phyloP scores from a whole-genome alignment of 768 basidiomycete species.

The Lactarius vividus region DNA sequence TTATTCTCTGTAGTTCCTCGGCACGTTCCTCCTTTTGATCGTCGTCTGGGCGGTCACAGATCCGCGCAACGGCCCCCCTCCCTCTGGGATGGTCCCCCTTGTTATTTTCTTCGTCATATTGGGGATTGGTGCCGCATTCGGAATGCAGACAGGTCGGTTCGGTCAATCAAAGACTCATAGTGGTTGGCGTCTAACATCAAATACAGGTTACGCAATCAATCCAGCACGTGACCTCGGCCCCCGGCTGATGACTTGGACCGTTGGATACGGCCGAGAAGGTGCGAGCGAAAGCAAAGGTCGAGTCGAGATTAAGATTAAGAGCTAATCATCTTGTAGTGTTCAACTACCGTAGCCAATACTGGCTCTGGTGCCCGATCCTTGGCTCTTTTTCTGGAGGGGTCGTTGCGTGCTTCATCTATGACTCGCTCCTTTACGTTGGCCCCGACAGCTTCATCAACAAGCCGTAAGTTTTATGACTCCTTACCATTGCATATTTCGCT shows the following conservation, averaged over 20 bases:
- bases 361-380: constrained; percentile 66
- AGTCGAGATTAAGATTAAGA: background rate
- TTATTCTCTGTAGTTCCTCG: constrained; percentile 44
- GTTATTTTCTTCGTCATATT: constrained; percentile 53
- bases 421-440: constrained; percentile 55
- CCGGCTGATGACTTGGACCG: constrained; percentile 63
- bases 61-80: constrained; percentile 48
- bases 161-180: background rate
- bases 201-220: constrained; percentile 55
- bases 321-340: constrained; percentile 32
- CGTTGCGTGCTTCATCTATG: constrained; percentile 53
- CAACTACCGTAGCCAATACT: constrained; percentile 55
- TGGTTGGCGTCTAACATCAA: background rate
- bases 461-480: constrained; percentile 40
- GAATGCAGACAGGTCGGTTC: constrained; percentile 49
- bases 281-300: background rate
- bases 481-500: too few relatives aligned
- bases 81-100: constrained; percentile 51
- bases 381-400: constrained; percentile 58
- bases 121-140: constrained; percentile 54
- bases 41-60: constrained; percentile 53
- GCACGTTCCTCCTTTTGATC: constrained; percentile 51
- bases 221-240: constrained; percentile 73
- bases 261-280: constrained; percentile 57
- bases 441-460: constrained; percentile 52